Conservation (phyloP, 805 yeast genomes). For the Spathaspora passalidarum region DNA sequence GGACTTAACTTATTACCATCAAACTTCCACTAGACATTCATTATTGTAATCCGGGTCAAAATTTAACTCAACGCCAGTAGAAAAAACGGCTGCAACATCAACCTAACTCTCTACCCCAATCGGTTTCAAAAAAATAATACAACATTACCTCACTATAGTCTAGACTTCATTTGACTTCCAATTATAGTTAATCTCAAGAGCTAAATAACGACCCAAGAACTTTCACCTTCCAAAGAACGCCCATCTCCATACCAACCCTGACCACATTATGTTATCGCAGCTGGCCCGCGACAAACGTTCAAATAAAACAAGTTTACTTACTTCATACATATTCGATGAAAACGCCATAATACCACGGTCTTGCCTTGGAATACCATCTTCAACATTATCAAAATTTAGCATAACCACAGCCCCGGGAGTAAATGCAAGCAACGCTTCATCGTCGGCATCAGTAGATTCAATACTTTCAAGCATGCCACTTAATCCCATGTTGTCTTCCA, state of each 20-base stretch:
- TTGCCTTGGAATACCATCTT: not conserved
- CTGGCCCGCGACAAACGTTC: not conserved
- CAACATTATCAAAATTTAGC: conserved; percentile 1
- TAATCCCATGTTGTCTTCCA: not conserved
- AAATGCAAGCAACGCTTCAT: not conserved
- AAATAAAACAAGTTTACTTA: not conserved
- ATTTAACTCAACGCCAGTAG: too few species aligned
- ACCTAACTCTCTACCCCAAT: too few species aligned
- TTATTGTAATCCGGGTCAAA: too few species aligned
- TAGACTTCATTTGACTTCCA: too few species aligned
- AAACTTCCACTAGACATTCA: too few species aligned
- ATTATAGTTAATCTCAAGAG: too few species aligned
- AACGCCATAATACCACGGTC: conserved; percentile 2
- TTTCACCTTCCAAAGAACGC: too few species aligned
- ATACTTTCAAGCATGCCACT: not conserved
- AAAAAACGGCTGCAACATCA: too few species aligned
- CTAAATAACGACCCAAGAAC: too few species aligned
- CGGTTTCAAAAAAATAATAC: too few species aligned
- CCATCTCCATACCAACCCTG: not conserved
- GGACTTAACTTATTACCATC: too few species aligned
- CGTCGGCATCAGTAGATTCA: not conserved
- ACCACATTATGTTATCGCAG: not conserved
- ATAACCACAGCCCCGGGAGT: not conserved
- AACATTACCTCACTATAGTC: too few species aligned
- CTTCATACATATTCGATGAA: conserved; percentile 1